These are phyloP conservation scores for Bremia lactucae DNA, from an alignment of 352 stramenopile genomes.

Conservation along the genomic window DNA sequence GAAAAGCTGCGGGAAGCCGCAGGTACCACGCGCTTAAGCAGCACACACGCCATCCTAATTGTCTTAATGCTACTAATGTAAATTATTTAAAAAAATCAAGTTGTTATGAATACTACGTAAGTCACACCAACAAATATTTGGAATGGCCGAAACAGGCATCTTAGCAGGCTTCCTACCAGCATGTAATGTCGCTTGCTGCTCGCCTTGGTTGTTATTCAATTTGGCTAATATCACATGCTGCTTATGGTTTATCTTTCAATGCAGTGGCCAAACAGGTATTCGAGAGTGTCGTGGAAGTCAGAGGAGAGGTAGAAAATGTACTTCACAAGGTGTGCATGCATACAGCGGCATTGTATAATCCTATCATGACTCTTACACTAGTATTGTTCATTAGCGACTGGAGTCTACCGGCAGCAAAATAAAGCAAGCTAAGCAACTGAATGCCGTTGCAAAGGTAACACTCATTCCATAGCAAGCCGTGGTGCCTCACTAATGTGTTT, in stretches of 20 bases:
- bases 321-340: slow-evolving; percentile 39
- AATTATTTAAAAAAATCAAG: no score
- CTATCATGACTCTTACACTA: neutral
- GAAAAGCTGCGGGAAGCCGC: slow-evolving; percentile 16
- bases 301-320: slow-evolving; percentile 53
- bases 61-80: no score
- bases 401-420: slow-evolving; percentile 45
- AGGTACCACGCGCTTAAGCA: slow-evolving; percentile 10
- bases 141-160: slow-evolving; percentile 27
- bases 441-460: slow-evolving; percentile 46
- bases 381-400: slow-evolving; percentile 14
- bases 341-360: neutral
- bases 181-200: slow-evolving; percentile 11
- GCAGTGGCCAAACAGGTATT: slow-evolving; percentile 34
- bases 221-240: no score
- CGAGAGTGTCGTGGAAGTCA: slow-evolving; percentile 42
- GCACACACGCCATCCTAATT: slow-evolving; percentile 13
- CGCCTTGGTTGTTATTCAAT: no score
- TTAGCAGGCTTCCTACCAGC: slow-evolving; percentile 43
- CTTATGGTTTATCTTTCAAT: no score
- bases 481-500: slow-evolving; percentile 4
- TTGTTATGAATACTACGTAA: slow-evolving; percentile 3
- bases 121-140: slow-evolving; percentile 2
- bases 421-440: slow-evolving; percentile 50
- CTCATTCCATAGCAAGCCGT: no score